These are phyloP conservation scores for Albugo candida DNA, from an alignment of 352 stramenopile genomes.

Conservation along the genomic window DNA sequence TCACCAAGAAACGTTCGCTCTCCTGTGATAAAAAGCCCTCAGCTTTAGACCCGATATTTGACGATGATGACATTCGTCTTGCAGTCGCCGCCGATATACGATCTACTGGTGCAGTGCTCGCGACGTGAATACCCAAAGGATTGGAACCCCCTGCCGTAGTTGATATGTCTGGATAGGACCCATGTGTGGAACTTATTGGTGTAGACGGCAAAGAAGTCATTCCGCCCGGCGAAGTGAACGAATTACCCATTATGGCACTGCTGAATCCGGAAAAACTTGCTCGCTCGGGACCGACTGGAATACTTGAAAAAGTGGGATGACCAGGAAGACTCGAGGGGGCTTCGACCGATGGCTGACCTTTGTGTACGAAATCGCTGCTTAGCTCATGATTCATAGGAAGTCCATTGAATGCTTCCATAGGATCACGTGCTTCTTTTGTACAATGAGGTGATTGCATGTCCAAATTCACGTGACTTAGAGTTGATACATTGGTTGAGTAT, in stretches of 20 bases:
- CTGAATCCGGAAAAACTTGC: no score
- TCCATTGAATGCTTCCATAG: not conserved
- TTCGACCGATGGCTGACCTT: not conserved
- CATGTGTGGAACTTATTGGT: not conserved
- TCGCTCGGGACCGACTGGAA: not conserved
- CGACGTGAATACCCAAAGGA: not conserved
- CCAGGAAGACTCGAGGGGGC: not conserved
- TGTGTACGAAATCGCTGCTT: not conserved
- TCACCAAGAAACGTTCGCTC: constrained; percentile 24
- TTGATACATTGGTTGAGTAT: not conserved
- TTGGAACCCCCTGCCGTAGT: not conserved
- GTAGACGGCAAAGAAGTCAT: not conserved
- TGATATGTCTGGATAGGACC: no score
- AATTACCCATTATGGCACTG: no score
- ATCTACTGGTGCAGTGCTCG: not conserved
- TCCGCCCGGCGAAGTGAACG: not conserved
- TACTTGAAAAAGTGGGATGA: not conserved
- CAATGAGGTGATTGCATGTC: no score
- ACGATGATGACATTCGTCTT: not conserved
- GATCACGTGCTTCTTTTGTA: not conserved
- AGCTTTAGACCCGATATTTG: constrained; percentile 1
- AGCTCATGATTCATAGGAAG: no score
- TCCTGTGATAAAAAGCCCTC: constrained; percentile 43
- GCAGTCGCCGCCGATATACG: not conserved
- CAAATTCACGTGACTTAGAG: not conserved